Percentiles rank a stretch among this genome's conserved stretches.
phyloP scores from a whole-genome alignment of 2,329 filamentous ascomycete species.

The Cordyceps cicadae region DNA sequence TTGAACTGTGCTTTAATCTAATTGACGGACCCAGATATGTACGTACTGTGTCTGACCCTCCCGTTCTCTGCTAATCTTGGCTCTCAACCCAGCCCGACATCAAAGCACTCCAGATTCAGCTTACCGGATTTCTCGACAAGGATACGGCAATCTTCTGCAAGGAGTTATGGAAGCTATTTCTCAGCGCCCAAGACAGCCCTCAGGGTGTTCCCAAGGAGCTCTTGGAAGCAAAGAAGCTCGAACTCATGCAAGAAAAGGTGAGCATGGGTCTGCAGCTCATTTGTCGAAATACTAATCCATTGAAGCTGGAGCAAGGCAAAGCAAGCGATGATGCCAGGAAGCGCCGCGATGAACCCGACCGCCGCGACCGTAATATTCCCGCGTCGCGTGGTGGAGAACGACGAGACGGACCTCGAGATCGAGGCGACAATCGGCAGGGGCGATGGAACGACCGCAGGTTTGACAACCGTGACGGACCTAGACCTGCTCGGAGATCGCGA shows the following conservation, averaged over 20 bases:
- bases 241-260: slow-evolving; percentile 93
- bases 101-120: slow-evolving; percentile 87
- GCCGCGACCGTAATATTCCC: slow-evolving; percentile 63
- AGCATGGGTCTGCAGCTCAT: background rate
- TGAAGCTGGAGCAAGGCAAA: slow-evolving; percentile 71
- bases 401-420: slow-evolving; percentile 43
- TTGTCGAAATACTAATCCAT: slow-evolving; percentile 8
- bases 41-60: slow-evolving; percentile 28
- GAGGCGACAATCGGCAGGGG: slow-evolving; percentile 46
- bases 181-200: slow-evolving; percentile 81
- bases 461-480: slow-evolving; percentile 31
- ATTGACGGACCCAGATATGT: slow-evolving; percentile 71
- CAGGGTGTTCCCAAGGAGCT: slow-evolving; percentile 92
- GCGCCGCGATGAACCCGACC: slow-evolving; percentile 61
- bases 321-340: slow-evolving; percentile 66
- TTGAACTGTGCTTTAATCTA: slow-evolving; percentile 67
- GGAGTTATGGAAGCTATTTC: slow-evolving; percentile 81
- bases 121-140: slow-evolving; percentile 91
- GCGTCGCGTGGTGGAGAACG: slow-evolving; percentile 56
- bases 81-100: slow-evolving; percentile 69
- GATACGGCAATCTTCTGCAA: slow-evolving; percentile 86
- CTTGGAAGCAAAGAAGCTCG: slow-evolving; percentile 89
- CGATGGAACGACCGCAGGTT: slow-evolving; percentile 45
- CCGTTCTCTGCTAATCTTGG: slow-evolving; percentile 21
- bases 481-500: slow-evolving; percentile 37